Conservation (phyloP, 106 monocot genomes). For the Apostasia ramifera region DNA sequence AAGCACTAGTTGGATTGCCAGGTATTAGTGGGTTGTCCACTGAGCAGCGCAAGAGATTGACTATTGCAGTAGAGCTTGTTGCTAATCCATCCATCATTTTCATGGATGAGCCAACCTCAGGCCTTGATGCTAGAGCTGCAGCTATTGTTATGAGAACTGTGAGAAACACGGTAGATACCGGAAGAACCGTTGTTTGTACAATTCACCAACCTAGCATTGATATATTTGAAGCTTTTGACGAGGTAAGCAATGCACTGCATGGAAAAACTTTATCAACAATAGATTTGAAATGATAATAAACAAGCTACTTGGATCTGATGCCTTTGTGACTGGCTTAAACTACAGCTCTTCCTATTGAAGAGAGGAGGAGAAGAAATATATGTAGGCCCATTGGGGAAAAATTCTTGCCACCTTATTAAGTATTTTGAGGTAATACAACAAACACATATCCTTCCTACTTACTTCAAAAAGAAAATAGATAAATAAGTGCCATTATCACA, state of each 20-base stretch:
- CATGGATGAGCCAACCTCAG: constrained; percentile 94
- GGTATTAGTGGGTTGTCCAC: constrained; percentile 80
- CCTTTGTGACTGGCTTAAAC: neutral
- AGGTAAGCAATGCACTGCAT: constrained; percentile 21
- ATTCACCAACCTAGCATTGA: constrained; percentile 95
- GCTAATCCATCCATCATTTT: constrained; percentile 93
- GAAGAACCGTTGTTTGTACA: constrained; percentile 86
- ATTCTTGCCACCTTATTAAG: constrained; percentile 52
- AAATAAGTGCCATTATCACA: no score
- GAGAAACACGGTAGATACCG: constrained; percentile 90
- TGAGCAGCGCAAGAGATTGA: constrained; percentile 80
- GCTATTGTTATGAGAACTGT: constrained; percentile 94
- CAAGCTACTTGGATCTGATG: no score
- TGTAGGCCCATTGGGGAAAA: constrained; percentile 55
- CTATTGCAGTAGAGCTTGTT: constrained; percentile 90
- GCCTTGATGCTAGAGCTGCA: constrained; percentile 85
- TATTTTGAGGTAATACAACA: constrained; percentile 51
- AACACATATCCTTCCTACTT: no score
- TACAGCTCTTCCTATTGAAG: constrained; percentile 72
- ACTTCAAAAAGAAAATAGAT: no score
- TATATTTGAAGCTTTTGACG: constrained; percentile 93
- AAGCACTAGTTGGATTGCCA: constrained; percentile 70
- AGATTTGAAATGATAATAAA: no score
- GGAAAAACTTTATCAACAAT: no score
- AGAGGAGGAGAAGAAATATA: constrained; percentile 85